phyloP scores from a whole-genome alignment of 2,329 filamentous ascomycete species.

The Lachnellula arida region DNA sequence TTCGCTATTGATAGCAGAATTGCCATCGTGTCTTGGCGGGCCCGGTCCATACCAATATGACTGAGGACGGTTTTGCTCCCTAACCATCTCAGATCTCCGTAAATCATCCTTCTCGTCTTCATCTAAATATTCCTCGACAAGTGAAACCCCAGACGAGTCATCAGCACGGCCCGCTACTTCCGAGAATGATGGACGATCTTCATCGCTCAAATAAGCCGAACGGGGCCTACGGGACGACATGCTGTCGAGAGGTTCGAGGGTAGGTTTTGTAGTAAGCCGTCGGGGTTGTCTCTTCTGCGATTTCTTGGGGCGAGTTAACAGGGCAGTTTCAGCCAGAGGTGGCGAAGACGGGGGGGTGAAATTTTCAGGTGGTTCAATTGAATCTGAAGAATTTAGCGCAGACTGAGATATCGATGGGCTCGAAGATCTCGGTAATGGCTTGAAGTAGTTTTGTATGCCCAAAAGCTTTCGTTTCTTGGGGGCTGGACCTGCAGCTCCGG shows the following conservation, averaged over 20 bases:
- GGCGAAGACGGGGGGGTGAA: conserved; percentile 14
- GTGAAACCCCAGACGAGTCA: not conserved
- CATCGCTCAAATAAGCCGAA: not conserved
- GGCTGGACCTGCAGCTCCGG: conserved; percentile 4
- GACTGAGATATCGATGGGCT: conserved; percentile 11
- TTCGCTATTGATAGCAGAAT: not conserved
- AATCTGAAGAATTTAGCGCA: conserved; percentile 6
- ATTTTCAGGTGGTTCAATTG: conserved; percentile 2
- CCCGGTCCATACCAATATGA: not conserved
- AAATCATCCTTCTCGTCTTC: not conserved
- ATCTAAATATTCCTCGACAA: not conserved
- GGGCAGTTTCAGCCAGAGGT: not conserved
- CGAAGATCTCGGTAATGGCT: conserved; percentile 15
- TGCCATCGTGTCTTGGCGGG: not conserved
- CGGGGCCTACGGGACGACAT: conserved; percentile 1
- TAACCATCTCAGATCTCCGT: not conserved
- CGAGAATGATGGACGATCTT: not conserved
- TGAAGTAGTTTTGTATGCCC: conserved; percentile 28
- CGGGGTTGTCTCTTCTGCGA: conserved; percentile 10
- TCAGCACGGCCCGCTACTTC: not conserved
- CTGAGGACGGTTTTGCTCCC: not conserved
- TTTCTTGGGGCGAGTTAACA: not conserved
- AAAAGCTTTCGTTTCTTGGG: conserved; percentile 12
- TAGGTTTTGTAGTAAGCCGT: conserved; percentile 17
- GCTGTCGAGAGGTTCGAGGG: not conserved